Evolutionary conservation across 805 yeast genomes (phyloP), one percentile per base, ranked within the genome.

Genomic region (Zygotorulaspora chibaensis): DNA sequence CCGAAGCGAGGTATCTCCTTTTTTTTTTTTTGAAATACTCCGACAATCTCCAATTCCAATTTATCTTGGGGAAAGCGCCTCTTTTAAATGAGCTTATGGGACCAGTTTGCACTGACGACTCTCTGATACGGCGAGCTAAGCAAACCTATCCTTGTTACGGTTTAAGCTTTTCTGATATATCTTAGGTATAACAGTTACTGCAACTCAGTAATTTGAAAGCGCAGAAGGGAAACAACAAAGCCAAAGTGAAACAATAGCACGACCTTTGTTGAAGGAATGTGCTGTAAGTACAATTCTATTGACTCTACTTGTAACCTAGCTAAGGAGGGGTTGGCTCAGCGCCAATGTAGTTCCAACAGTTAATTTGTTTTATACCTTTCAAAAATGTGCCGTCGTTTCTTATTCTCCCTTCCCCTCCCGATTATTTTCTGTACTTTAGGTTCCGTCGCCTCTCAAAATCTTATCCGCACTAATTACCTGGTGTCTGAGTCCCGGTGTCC

Each of bases 341-440:
- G 34, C 34, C 16, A 15, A 7, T 20, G 7, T 4, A 20, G 25
- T 20, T 20, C 7, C 25, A 20, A 20, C 7, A 20, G 33, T 29
- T 29, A 29, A 5, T 12, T 33, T 33, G 36, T 29, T 33, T 33
- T 33, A 13, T 13, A 13, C 12, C 36, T 33, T 33, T 33, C 5
- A 5, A 33, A 33, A 33, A 13, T n/a, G 20, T 17, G 18, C 36
- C 36, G n/a, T 33, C 16, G 36, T 33, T 33, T 33, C 36, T 33
- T 33, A 33, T 33, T 33, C 18, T 33, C 18, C 36, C 36, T 33
- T 33, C 20, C 36, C 36, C 20, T 33, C 36, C 36, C 36, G 36
- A 17, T 17, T 33, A 33, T 13, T 16, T 17, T 16, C 16, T 33
- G 11, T 33, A n/a, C n/a, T 33, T 33, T n/a, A n/a, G 36, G 18